These are phyloP conservation scores for Meyerozyma elateridarum DNA, from an alignment of 1,139 yeast genomes.

Conservation along the genomic window DNA sequence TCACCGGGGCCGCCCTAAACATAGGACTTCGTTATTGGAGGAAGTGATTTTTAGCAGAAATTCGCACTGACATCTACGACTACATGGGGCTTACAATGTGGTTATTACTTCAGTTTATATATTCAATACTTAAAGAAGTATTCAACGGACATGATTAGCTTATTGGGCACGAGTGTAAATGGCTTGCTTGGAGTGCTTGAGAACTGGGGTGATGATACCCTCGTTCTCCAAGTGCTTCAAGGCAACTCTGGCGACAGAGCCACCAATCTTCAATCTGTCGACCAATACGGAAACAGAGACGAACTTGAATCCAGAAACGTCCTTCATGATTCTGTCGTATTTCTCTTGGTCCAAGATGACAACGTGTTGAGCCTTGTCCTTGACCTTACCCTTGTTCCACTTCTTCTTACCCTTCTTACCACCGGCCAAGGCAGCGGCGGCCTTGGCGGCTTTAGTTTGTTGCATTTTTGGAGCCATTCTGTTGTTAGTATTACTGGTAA, in stretches of 20 bases:
- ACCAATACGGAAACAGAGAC: slow-evolving; percentile 97
- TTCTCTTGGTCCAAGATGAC: slow-evolving; percentile 97
- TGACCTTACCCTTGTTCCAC: slow-evolving; percentile 99
- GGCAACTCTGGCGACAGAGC: slow-evolving; percentile 98
- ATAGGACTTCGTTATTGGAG: too few species aligned
- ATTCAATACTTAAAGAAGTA: too few species aligned
- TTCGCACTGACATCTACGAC: too few species aligned
- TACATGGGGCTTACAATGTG: too few species aligned
- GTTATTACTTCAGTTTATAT: too few species aligned
- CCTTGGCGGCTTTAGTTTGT: slow-evolving; percentile 99
- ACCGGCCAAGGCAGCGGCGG: slow-evolving; percentile 99
- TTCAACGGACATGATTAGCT: slow-evolving; percentile 6
- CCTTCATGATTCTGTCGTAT: slow-evolving; percentile 99
- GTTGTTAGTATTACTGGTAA: slow-evolving; percentile 43
- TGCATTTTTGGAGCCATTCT: slow-evolving; percentile 99
- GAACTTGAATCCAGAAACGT: slow-evolving; percentile 98
- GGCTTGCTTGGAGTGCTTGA: slow-evolving; percentile 94
- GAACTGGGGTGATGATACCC: slow-evolving; percentile 93
- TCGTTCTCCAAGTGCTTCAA: slow-evolving; percentile 92
- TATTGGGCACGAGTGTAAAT: slow-evolving; percentile 81
- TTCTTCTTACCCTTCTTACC: slow-evolving; percentile 99
- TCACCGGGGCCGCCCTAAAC: too few species aligned
- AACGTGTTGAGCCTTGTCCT: slow-evolving; percentile 99
- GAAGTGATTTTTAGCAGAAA: too few species aligned
- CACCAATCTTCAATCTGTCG: slow-evolving; percentile 99